Evolutionary conservation across 441 rosid genomes (phyloP).

Genomic region (Capsella rubella): DNA sequence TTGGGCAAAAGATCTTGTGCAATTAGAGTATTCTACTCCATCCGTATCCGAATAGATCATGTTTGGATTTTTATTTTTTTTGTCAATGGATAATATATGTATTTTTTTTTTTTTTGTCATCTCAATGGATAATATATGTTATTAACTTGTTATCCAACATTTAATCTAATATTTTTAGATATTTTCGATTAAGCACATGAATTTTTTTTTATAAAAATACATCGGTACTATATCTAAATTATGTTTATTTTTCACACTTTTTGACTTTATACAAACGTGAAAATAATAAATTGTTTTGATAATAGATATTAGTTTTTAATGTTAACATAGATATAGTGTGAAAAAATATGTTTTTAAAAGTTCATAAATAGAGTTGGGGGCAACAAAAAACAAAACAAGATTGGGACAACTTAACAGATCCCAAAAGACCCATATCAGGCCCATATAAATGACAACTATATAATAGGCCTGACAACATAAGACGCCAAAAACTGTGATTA

Average conservation of each 20-base stretch:
- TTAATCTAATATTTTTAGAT: neutral
- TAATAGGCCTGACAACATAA: neutral
- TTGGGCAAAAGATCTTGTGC: conserved; percentile 16
- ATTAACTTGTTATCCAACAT: neutral
- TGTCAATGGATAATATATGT: conserved; percentile 10
- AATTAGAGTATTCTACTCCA: conserved; percentile 1
- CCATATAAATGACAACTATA: neutral
- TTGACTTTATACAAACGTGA: neutral
- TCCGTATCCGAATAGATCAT: neutral
- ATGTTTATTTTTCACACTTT: neutral
- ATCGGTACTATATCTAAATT: too few species aligned
- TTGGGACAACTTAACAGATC: neutral
- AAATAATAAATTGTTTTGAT: neutral
- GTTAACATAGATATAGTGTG: neutral
- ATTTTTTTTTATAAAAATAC: too few species aligned
- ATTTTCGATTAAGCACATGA: neutral
- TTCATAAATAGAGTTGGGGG: neutral
- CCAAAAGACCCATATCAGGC: neutral
- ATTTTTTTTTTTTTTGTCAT: neutral
- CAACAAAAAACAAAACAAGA: neutral
- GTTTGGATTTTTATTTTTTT: neutral
- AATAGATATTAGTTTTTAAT: neutral
- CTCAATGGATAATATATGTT: conserved; percentile 10
- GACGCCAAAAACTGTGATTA: neutral
- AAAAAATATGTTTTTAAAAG: neutral